Evolutionary conservation across 1,284 basidiomycete species (phyloP).

Genomic region (Ustilago hordei): DNA sequence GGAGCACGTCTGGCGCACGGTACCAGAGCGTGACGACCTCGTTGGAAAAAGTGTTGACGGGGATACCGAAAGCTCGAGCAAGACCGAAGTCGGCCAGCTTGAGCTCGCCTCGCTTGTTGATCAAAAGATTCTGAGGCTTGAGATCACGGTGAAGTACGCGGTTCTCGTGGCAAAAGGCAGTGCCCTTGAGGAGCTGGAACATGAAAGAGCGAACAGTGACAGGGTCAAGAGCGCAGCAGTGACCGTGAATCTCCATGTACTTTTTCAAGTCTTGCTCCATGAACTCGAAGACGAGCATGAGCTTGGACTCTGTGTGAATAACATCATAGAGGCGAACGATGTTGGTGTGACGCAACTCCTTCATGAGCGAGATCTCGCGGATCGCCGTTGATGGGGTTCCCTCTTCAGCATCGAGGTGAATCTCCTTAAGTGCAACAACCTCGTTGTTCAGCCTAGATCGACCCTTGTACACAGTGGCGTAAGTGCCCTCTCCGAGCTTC

Average conservation of each 20-base stretch:
- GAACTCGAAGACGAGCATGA: constrained; percentile 98
- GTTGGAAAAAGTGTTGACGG: constrained; percentile 69
- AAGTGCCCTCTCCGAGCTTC: constrained; percentile 69
- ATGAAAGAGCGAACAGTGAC: constrained; percentile 94
- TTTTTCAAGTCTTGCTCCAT: constrained; percentile 99
- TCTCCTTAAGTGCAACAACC: constrained; percentile 79
- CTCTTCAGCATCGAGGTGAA: constrained; percentile 94
- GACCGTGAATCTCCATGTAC: constrained; percentile 99
- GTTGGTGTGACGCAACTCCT: constrained; percentile 93
- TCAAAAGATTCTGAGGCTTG: constrained; percentile 96
- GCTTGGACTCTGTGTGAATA: constrained; percentile 92
- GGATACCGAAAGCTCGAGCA: constrained; percentile 78
- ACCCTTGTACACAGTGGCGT: constrained; percentile 69
- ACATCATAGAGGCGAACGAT: constrained; percentile 97
- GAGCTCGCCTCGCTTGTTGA: constrained; percentile 96
- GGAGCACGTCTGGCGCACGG: constrained; percentile 95
- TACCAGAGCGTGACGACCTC: constrained; percentile 93
- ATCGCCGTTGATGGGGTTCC: constrained; percentile 94
- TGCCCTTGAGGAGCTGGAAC: constrained; percentile 96
- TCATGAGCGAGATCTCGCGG: constrained; percentile 95
- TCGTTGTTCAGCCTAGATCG: constrained; percentile 67
- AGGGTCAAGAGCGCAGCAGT: constrained; percentile 92
- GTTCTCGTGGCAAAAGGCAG: constrained; percentile 98
- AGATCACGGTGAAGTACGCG: constrained; percentile 96
- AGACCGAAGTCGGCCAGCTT: constrained; percentile 90